These are phyloP conservation scores for Brassica nigra DNA, from an alignment of 345 rosid species.

Conservation along the genomic window DNA sequence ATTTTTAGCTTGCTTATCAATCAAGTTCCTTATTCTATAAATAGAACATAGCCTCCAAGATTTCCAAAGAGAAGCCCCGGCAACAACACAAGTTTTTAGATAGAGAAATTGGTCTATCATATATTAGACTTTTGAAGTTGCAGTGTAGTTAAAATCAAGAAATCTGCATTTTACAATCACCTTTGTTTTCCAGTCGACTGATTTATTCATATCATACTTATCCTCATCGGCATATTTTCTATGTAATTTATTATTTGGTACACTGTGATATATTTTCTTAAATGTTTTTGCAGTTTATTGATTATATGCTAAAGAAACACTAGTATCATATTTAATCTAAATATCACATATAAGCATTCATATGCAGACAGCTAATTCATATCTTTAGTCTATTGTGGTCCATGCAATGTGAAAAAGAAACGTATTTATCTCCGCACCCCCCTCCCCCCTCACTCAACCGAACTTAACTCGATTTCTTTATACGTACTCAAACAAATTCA, in stretches of 20 bases:
- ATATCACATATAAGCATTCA: not conserved
- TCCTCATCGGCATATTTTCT: not conserved
- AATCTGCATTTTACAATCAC: not conserved
- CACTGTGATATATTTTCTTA: not conserved
- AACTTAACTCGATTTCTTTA: constrained; percentile 26
- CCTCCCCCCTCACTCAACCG: not conserved
- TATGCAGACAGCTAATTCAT: constrained; percentile 5
- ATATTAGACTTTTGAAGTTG: not conserved
- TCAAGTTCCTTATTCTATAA: not conserved
- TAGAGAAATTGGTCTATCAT: not conserved
- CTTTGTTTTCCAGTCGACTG: not conserved
- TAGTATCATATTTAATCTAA: not conserved
- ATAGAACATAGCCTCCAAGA: not conserved
- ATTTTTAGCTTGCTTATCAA: too few species aligned
- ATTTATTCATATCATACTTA: not conserved
- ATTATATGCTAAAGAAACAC: not conserved
- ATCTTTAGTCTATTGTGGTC: constrained; percentile 17
- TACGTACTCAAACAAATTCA: constrained; percentile 24
- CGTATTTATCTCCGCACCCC: not conserved
- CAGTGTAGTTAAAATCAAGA: not conserved
- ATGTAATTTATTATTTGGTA: not conserved
- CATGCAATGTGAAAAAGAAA: constrained; percentile 21
- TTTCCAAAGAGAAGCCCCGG: not conserved
- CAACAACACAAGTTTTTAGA: not conserved
- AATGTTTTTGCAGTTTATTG: not conserved